A percentile compares a stretch with the other conserved stretches of the same genome.
phyloP scores from a whole-genome alignment of 257 asterid species.

The Primulina huaijiensis region DNA sequence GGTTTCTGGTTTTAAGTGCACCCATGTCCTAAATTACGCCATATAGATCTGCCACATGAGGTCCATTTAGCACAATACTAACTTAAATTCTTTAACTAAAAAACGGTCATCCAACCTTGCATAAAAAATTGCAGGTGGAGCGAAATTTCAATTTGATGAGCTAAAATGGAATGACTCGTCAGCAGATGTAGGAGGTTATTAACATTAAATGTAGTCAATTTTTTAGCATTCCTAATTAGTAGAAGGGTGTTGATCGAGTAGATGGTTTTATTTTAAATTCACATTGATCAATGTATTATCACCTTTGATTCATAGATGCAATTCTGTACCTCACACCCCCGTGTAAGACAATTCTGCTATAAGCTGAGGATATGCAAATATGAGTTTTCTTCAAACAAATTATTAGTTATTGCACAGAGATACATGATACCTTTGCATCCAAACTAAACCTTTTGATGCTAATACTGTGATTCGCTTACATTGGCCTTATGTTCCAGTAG shows the following conservation, averaged over 20 bases:
- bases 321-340: not conserved
- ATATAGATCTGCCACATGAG: no score
- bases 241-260: no score
- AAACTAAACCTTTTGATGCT: slow-evolving; percentile 17
- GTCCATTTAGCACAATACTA: no score
- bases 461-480: slow-evolving; percentile 39
- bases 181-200: not conserved
- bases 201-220: no score
- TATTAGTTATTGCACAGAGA: slow-evolving; percentile 2
- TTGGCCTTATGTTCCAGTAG: slow-evolving; percentile 78
- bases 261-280: not conserved
- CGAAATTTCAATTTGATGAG: not conserved
- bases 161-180: no score
- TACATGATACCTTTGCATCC: not conserved
- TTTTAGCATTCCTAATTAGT: no score
- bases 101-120: not conserved
- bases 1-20: not conserved
- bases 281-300: not conserved
- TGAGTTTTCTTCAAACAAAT: not conserved
- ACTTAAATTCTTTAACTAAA: not conserved
- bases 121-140: not conserved
- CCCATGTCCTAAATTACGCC: no score
- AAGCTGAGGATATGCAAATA: slow-evolving; percentile 1
- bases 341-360: slow-evolving; percentile 1
- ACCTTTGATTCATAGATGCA: not conserved